Base-by-base conservation (phyloP, 1,284 basidiomycete species). In the Fomitopsis pinicola region DNA sequence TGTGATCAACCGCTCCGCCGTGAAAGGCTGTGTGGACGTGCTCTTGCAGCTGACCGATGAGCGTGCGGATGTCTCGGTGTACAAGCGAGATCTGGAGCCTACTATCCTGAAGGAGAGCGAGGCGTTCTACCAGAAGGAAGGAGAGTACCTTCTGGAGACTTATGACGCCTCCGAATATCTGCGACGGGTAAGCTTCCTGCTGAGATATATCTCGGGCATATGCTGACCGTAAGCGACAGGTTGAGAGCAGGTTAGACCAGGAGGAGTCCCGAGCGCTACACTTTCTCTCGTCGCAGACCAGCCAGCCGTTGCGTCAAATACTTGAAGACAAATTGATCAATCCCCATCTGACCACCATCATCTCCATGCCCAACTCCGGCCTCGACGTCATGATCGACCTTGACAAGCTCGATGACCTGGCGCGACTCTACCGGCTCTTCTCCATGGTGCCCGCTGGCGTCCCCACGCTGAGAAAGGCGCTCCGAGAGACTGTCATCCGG, bases 1-100 rank as follows among this genome's bases (percentile, higher is more conserved):
- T 66, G 86, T 86, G 55, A 96, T 99, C 72, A 95, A 95, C 73
- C 89, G 94, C 35, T 97, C 94, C 7, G 89, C 93, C 5, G 86
- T 98, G 62, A 92, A 94, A 71, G 91, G 91, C 68, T 95, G 91
- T 64, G 89, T 97, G 44, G 94, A 97, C 61, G 90, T 99, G 63
- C 85, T 98, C 53, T 77, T 89, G 57, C 82, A 87, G 60, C 82
- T 97, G 38, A 78, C 80, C 1, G 82, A 84, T 54, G 77, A 75
- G 7, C 77, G 81, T 46, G 79, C 78, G 2, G 78, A 79, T 17
- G 75, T 72, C 44, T 89, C 87, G 0, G 86, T 98, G 7, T 99
- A 99, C 78, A 86, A 88, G 66, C 82, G 83, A 59, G 89, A 95
- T 69, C 82, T 99, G 58, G 96, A 99, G 75, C 92, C 93, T 0